phyloP scores from a whole-genome alignment of 2,329 filamentous ascomycete species.

The Teratosphaeriaceae sp. region DNA sequence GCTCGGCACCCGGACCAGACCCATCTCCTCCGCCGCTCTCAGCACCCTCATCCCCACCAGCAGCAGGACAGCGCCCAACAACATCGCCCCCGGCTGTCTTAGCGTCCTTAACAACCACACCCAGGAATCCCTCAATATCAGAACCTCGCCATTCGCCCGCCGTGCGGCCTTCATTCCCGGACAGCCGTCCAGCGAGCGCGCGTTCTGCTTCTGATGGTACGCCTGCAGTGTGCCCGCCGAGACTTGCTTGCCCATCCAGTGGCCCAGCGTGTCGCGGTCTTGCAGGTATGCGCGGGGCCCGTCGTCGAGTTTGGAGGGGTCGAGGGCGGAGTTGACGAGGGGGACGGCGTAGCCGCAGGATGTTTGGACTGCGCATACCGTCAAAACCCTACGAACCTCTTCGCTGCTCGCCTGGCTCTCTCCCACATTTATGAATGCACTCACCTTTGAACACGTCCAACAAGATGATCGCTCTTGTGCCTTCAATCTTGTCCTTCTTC shows the following conservation, averaged over 20 bases:
- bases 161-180: background rate
- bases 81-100: no score
- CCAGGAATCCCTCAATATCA: background rate
- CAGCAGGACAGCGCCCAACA: no score
- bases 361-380: constrained; percentile 46
- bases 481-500: constrained; percentile 33
- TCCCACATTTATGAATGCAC: background rate
- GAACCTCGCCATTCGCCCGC: background rate
- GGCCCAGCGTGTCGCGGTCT: constrained; percentile 51
- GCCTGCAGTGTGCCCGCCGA: constrained; percentile 42
- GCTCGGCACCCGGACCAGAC: no score
- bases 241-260: constrained; percentile 34
- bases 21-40: no score
- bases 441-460: constrained; percentile 53
- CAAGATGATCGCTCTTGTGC: constrained; percentile 54
- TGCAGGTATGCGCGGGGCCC: constrained; percentile 34
- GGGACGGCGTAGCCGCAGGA: constrained; percentile 62
- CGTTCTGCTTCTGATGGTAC: constrained; percentile 54
- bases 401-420: background rate
- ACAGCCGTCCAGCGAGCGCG: constrained; percentile 10
- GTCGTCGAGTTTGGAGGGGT: constrained; percentile 11
- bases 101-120: background rate
- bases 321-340: constrained; percentile 36
- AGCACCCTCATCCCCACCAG: no score
- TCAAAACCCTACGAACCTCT: background rate